Percentiles rank a stretch among this genome's conserved stretches.
phyloP scores from a whole-genome alignment of 176 grass and related monocot species.

The Aegilops umbellulata region DNA sequence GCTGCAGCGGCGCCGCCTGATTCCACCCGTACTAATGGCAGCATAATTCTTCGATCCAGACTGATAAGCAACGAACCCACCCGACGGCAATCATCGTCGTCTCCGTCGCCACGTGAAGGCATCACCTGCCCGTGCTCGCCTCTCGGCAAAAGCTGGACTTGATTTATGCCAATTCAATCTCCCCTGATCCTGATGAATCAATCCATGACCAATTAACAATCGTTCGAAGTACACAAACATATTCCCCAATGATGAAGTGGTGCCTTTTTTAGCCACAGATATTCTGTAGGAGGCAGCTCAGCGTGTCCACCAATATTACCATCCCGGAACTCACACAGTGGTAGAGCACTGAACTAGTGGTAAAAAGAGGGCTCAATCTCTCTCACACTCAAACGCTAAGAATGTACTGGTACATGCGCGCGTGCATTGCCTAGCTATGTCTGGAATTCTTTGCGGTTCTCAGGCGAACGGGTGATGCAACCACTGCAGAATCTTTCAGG shows the following conservation, averaged over 20 bases:
- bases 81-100: background rate
- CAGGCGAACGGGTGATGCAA: background rate
- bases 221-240: background rate
- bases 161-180: no score
- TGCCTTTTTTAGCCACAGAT: background rate
- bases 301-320: no score
- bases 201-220: background rate
- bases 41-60: background rate
- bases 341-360: no score
- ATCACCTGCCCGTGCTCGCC: background rate
- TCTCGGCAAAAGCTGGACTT: constrained; percentile 4
- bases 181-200: background rate
- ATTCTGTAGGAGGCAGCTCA: background rate
- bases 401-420: no score
- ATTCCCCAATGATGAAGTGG: background rate
- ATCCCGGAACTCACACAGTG: no score
- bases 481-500: constrained; percentile 32
- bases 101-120: constrained; percentile 4
- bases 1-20: no score
- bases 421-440: no score
- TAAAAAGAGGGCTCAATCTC: no score
- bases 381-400: no score
- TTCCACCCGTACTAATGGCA: background rate
- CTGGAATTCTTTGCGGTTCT: background rate
- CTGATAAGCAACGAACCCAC: background rate